Conservation (phyloP, 2,329 filamentous ascomycete genomes). For the Cryphonectria japonica region DNA sequence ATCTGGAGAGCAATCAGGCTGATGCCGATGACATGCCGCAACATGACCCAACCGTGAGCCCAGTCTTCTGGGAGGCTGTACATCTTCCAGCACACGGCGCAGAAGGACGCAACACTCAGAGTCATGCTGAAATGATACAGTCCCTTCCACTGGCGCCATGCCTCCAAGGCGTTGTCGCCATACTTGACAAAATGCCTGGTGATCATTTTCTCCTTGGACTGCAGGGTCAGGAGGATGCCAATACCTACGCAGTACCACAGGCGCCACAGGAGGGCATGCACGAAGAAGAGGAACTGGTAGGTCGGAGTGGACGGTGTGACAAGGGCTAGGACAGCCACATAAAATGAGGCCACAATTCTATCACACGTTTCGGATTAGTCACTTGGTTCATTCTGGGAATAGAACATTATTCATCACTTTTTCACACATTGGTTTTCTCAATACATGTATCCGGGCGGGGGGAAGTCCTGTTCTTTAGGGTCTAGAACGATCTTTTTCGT, state of each 20-base stretch:
- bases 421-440: not conserved
- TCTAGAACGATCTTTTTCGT: too few relatives aligned
- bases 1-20: slow-evolving; percentile 83
- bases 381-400: not conserved
- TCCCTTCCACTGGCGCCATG: slow-evolving; percentile 97
- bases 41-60: slow-evolving; percentile 80
- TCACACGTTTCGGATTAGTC: not conserved
- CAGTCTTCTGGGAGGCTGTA: slow-evolving; percentile 86
- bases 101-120: slow-evolving; percentile 86
- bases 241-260: slow-evolving; percentile 91
- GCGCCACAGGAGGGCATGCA: slow-evolving; percentile 81
- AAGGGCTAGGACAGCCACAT: slow-evolving; percentile 73
- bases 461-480: not conserved
- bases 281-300: slow-evolving; percentile 78
- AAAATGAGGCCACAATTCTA: slow-evolving; percentile 69
- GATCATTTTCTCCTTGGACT: slow-evolving; percentile 92
- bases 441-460: not conserved
- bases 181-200: slow-evolving; percentile 97
- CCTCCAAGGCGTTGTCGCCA: slow-evolving; percentile 86
- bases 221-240: slow-evolving; percentile 79
- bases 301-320: slow-evolving; percentile 76
- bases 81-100: slow-evolving; percentile 95
- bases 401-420: not conserved
- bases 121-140: slow-evolving; percentile 92
- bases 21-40: slow-evolving; percentile 84